Evolutionary conservation across 148 eudicot species (phyloP), one percentile per base, ranked within the genome.

Genomic region (Chenopodium album): DNA sequence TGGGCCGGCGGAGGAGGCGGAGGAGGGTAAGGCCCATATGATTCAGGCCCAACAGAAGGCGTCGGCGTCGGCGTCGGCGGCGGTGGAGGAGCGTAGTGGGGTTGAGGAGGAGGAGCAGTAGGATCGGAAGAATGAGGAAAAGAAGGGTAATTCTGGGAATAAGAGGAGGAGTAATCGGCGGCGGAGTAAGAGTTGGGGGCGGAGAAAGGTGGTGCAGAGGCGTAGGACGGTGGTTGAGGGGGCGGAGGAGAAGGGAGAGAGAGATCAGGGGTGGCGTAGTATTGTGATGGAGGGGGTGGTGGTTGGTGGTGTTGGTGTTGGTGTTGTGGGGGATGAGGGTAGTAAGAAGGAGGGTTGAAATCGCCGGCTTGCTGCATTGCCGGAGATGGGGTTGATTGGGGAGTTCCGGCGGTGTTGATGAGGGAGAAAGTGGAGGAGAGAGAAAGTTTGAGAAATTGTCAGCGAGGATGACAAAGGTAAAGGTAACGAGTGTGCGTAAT

Each of bases 121-220:
- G 87, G 88, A 75, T 78, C 85, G 5, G 87, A 48, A 59, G 88
- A 16, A 4, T 87, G 76, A 23, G 92, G 87, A 26, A 78, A 85
- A 1, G 87, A 56, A 76, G 93, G 88, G 84, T 88, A 87, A 22
- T 88, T 65, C 9, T 84, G 69, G 71, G 87, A 75, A 54, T 88
- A 84, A 0, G 74, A 19, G 16, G 88, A 59, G 0, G 83, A 26
- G 75, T 76, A 84, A 4, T 80, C 83, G 13, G 73, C 32, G 9
- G 92, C 68, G 75, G 62, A 14, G 62, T 13, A 11, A 69, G 86
- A 46, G 77, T 85, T 76, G 41, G 79, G 28, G 82, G 90, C 72
- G 68, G 89, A 65, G 85, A 79, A 91, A 2, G 98, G 97, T 0
- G 98, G 98, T 9, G 98, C 97, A 8, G 98, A 94, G 22, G 97